Conservation (phyloP, 495 filamentous ascomycete species). For the Pyronema omphalodes region DNA sequence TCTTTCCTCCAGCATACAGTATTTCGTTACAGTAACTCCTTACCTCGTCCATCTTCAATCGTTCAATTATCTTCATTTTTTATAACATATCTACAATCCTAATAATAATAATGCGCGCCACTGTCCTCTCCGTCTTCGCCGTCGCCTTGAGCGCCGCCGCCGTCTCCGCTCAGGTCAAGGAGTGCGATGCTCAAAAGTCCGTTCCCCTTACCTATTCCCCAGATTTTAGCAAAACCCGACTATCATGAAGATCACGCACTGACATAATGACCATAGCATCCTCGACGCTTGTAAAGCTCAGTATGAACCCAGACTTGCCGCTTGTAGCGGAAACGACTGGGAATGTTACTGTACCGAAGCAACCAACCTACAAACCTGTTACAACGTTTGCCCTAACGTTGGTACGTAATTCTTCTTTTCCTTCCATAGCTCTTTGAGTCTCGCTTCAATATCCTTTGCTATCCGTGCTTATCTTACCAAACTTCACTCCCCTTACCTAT, state of each 20-base stretch:
- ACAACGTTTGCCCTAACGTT: slow-evolving; percentile 28
- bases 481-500: too few relatives aligned
- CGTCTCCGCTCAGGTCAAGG: too few relatives aligned
- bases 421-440: too few relatives aligned
- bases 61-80: neutral
- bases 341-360: slow-evolving; percentile 14
- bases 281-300: slow-evolving; percentile 19
- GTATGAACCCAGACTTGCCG: neutral
- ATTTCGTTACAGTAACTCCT: neutral
- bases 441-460: too few relatives aligned
- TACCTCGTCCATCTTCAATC: neutral
- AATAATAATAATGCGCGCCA: neutral
- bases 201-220: neutral
- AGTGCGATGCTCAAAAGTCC: slow-evolving; percentile 1
- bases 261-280: neutral
- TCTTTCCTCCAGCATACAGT: too few relatives aligned
- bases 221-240: neutral
- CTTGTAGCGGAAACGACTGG: slow-evolving; percentile 10
- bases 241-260: neutral
- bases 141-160: neutral
- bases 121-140: neutral
- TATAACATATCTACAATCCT: neutral
- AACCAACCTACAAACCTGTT: slow-evolving; percentile 22
- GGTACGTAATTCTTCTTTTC: neutral
- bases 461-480: too few relatives aligned